Conservation (phyloP, 441 rosid species). For the Aleurites moluccanus region DNA sequence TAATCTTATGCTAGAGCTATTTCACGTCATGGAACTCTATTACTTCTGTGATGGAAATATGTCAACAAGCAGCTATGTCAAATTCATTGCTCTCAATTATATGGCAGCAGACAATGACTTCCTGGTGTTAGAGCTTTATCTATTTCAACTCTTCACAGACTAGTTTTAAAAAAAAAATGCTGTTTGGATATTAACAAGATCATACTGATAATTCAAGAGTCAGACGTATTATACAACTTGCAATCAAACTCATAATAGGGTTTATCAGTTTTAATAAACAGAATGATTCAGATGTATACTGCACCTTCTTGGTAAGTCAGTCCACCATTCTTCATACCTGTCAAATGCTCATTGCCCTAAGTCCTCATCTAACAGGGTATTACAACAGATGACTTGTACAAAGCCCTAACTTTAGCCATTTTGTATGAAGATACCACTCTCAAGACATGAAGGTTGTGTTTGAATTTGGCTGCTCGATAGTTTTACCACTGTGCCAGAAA, state of each 20-base stretch:
- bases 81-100: not conserved
- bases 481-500: slow-evolving; percentile 10
- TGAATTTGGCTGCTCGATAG: slow-evolving; percentile 6
- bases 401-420: not conserved
- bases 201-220: not conserved
- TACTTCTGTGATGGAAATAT: not conserved
- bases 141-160: not conserved
- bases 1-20: not conserved
- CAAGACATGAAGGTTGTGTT: slow-evolving; percentile 5
- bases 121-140: not conserved
- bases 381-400: slow-evolving; percentile 13
- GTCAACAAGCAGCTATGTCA: not conserved
- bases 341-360: slow-evolving; percentile 9
- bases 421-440: slow-evolving; percentile 7
- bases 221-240: not conserved
- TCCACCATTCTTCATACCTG: slow-evolving; percentile 11
- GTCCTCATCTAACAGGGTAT: not conserved
- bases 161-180: not conserved
- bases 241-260: not conserved
- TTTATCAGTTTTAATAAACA: not conserved
- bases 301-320: slow-evolving; percentile 5
- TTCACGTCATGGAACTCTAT: no score
- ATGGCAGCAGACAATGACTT: not conserved
- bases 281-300: slow-evolving; percentile 6
- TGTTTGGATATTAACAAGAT: not conserved